phyloP scores from a whole-genome alignment of 345 rosid genomes.

The Mercurialis annua region DNA sequence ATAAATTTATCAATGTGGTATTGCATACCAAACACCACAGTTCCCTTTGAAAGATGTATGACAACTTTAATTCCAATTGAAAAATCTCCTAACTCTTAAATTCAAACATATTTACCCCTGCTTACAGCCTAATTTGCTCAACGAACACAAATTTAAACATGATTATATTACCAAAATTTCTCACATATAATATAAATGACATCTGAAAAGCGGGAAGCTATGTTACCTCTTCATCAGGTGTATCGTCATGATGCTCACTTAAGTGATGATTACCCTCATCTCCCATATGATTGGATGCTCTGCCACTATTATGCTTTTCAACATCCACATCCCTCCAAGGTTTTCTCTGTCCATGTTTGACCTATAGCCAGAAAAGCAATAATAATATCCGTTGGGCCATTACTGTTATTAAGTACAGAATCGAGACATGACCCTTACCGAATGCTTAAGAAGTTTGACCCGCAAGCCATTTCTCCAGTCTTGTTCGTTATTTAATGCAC shows the following conservation, averaged over 20 bases:
- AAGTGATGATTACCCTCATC: conserved; percentile 46
- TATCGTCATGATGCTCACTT: conserved; percentile 52
- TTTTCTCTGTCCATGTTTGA: conserved; percentile 54
- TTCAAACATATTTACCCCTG: background rate
- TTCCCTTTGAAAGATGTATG: no score
- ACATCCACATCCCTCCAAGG: conserved; percentile 53
- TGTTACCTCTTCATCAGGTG: conserved; percentile 60
- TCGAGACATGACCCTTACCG: conserved; percentile 35
- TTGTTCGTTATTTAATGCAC: conserved; percentile 65
- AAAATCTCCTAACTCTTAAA: background rate
- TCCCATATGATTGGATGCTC: conserved; percentile 39
- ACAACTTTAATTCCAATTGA: background rate
- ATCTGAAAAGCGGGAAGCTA: background rate
- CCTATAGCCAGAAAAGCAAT: conserved; percentile 33
- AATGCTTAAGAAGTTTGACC: conserved; percentile 69
- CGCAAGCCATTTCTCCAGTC: conserved; percentile 96
- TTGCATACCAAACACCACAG: no score
- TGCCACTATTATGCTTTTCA: conserved; percentile 45
- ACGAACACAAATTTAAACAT: background rate
- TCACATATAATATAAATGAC: background rate
- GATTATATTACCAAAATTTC: background rate
- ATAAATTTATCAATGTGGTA: no score
- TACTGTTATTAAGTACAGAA: background rate
- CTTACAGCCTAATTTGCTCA: background rate
- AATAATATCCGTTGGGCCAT: conserved; percentile 12